Evolutionary conservation across 1,284 basidiomycete genomes (phyloP), one percentile per base, ranked within the genome.

Genomic region (Inonotus hispidus): DNA sequence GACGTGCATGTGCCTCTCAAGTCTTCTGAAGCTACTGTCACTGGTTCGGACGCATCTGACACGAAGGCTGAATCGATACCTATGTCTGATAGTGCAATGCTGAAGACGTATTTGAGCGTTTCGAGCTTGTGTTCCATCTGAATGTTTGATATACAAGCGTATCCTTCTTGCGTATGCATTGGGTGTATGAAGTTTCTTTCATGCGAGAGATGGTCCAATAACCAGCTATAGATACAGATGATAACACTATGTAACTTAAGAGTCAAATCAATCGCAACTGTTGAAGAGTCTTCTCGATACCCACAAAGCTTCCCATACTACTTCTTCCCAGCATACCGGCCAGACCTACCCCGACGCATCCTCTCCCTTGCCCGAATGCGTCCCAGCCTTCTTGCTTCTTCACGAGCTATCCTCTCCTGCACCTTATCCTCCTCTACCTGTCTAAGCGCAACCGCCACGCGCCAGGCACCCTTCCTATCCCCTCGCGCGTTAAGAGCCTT

Each of bases 401-500:
- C 52, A 27, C 56, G 56, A 8, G 23, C 13, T 27, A 16, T 39
- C 16, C 11, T 50, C 49, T 59, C 57, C 21, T 43, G 32, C 25
- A 47, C 46, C 32, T 37, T 52, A 2, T 27, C n/a, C 32, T 38
- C n/a, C 41, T 59, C 43, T 11, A 59, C 27, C 10, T 32, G 19
- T 21, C 58, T 52, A 66, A 89, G 67, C 61, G 87, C 81, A 38
- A 77, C 79, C 52, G 85, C 68, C 7, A 90, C 76, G 58, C 65
- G 76, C 68, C 76, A 75, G 45, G 83, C 87, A 38, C 79, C 82
- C 5, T 69, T 69, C 13, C 69, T 66, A 68, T 90, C 87, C 27
- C 77, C 76, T 58, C 82, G 73, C 54, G 74, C 56, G 71, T 81
- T 79, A 60, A 90, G 79, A 37, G 81, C 83, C 69, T 80, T 84